A percentile compares a stretch with the other conserved stretches of the same genome.
Evolutionary conservation across 306 rosid species (phyloP).

Genomic region (Malus domestica): DNA sequence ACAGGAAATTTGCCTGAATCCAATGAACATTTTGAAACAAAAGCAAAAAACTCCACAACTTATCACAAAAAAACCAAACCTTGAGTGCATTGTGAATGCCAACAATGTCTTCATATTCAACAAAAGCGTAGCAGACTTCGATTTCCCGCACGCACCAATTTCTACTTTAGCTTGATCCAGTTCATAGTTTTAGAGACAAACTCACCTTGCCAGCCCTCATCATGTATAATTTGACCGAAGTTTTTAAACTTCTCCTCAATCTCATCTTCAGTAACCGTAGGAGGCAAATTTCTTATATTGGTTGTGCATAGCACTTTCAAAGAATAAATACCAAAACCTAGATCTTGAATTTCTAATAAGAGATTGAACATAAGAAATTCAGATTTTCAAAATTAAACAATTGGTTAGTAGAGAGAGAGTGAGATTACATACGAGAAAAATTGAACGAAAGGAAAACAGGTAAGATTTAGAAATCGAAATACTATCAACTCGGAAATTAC

Average conservation of each 20-base stretch:
- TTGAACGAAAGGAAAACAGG: too few species aligned
- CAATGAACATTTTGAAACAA: background rate
- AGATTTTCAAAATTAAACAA: too few species aligned
- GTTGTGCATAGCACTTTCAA: too few species aligned
- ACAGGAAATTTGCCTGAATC: background rate
- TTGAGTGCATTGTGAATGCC: constrained; percentile 80
- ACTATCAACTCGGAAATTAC: too few species aligned
- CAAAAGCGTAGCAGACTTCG: constrained; percentile 89
- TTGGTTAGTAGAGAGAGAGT: too few species aligned
- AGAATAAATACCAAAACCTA: too few species aligned
- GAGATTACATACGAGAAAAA: too few species aligned
- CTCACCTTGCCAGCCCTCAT: constrained; percentile 78
- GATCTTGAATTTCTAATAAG: too few species aligned
- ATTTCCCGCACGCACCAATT: constrained; percentile 5
- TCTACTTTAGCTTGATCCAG: constrained; percentile 31
- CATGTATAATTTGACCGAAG: constrained; percentile 67
- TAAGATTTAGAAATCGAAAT: too few species aligned
- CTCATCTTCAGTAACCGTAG: constrained; percentile 65
- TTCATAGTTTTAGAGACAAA: constrained; percentile 2
- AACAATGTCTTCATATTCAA: constrained; percentile 78
- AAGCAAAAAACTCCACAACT: background rate
- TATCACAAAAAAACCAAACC: constrained; percentile 33
- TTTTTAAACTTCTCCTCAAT: constrained; percentile 62
- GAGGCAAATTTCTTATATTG: constrained; percentile 72
- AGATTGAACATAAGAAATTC: too few species aligned